Evolutionary conservation across 345 rosid species (phyloP), one percentile per base, ranked within the genome.

Genomic region (Lepidium sativum): DNA sequence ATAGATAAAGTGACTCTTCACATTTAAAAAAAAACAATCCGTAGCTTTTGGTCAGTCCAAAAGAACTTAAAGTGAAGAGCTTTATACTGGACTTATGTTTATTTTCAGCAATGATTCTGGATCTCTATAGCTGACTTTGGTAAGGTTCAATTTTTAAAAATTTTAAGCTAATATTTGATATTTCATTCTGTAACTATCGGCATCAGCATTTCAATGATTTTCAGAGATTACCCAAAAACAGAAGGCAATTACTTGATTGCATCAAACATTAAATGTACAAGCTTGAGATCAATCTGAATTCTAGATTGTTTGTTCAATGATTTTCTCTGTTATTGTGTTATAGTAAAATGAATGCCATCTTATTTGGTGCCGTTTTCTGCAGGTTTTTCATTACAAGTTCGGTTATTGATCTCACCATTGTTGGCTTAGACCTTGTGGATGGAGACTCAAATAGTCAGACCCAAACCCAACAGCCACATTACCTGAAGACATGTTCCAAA

Each of bases 381-480:
- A 92, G 97, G 86, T 92, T 92, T 73, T 89, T 92, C 80, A 85
- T 92, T 66, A 89, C 97, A 45, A 89, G 95, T 73, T 82, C 97
- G 13, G 80, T 89, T 77, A 79, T 89, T 69, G 97, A 89, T 78
- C 95, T 92, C 60, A 84, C 98, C 52, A 87, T 92, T 63, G 92
- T 87, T 27, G 90, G 97, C 8, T 71, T 89, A 70, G 98, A 89
- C 80, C 52, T 77, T 37, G 51, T 80, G 9, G 90, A 87, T 69
- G 96, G 98, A 63, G 98, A 92, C 60, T 70, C 86, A 39, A 82
- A 69, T 63, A 39, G 79, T 37, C 98, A 80, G 63, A 82, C 77
- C 59, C 98, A 81, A 67, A 80, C 82, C 34, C 94, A 80, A 54
- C 95, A 85, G 51, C 90, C 86, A 71, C 92, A 87, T 73, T 83